Conservation (phyloP, 2,329 filamentous ascomycete genomes). For the Aureobasidium sp. region DNA sequence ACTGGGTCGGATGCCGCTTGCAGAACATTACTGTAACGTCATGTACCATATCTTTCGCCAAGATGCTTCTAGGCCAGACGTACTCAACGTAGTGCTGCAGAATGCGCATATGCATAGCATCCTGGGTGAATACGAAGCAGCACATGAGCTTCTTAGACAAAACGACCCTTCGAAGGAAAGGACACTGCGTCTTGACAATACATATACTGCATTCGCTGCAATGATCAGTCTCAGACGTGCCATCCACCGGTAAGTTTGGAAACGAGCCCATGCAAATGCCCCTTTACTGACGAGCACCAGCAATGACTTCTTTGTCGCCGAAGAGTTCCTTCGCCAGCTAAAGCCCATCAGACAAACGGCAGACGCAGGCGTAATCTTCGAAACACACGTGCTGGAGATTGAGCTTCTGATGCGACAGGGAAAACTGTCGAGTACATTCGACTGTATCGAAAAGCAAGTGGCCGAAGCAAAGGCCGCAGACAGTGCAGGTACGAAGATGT, state of each 20-base stretch:
- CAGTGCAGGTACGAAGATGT: conserved; percentile 8
- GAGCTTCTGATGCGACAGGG: conserved; percentile 48
- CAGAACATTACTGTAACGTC: conserved; percentile 57
- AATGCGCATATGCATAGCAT: conserved; percentile 58
- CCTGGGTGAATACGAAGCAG: conserved; percentile 62
- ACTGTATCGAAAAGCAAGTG: conserved; percentile 44
- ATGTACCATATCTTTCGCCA: conserved; percentile 64
- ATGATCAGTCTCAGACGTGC: conserved; percentile 57
- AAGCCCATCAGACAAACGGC: conserved; percentile 31
- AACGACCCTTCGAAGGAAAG: conserved; percentile 55
- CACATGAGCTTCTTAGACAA: conserved; percentile 50
- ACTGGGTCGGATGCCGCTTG: conserved; percentile 55
- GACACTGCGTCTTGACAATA: conserved; percentile 69
- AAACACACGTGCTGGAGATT: conserved; percentile 51
- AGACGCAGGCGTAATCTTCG: conserved; percentile 51
- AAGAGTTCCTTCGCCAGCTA: conserved; percentile 49
- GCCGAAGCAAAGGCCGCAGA: conserved; percentile 43
- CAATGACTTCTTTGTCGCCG: conserved; percentile 48
- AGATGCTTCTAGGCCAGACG: conserved; percentile 64
- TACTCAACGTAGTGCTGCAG: conserved; percentile 64
- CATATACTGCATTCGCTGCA: conserved; percentile 57
- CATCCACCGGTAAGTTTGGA: conserved; percentile 39
- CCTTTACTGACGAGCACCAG: conserved; percentile 24
- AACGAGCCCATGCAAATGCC: not conserved
- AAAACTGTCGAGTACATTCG: conserved; percentile 45